Evolutionary conservation across 2,329 filamentous ascomycete species (phyloP), one percentile per base, ranked within the genome.

Genomic region (Amesomyces nigricolor): DNA sequence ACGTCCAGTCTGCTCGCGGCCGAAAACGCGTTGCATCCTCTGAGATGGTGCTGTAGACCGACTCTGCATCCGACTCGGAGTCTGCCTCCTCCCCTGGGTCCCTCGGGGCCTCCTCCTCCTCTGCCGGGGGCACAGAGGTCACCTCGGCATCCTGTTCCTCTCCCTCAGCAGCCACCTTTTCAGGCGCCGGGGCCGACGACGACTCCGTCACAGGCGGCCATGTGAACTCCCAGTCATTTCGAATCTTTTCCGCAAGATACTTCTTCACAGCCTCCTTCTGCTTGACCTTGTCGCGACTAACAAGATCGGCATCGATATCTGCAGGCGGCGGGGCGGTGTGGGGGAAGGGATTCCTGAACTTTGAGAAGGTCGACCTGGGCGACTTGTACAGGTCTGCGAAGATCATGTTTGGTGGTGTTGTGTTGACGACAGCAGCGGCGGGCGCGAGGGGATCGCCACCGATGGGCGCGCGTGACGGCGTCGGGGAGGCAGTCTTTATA

Each of bases 241-340:
- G 78, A 40, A 86, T 71, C 61, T 77, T 80, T 19, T 76, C 73
- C 2, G 72, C 68, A 1, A 87, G 70, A 61, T 78, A 80, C 49
- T 73, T 77, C 63, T 74, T 80, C 37, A 86, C 78, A 11, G 83
- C 83, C 40, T 83, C 80, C 65, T 85, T 86, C 62, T 84, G 80
- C 70, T 78, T 83, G 26, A 68, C 59, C 66, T 85, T 85, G 66
- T 86, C 83, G 64, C 75, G 78, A 66, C 79, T 84, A 48, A 83
- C 68, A 5, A 86, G 73, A 64, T 86, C 83, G 17, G 79, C 75
- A 58, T 85, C 79, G 63, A 82, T 79, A 63, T 83, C 73, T 43
- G 71, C 53, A 64, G 66, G 58, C 64, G 61, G 54, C 57, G 51
- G 53, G 64, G 57, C 58, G 67, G 59, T 62, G 67, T 62, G 63